Percentiles rank a stretch among this genome's conserved stretches.
Conservation (phyloP, 306 rosid genomes). For the Vicia faba region DNA sequence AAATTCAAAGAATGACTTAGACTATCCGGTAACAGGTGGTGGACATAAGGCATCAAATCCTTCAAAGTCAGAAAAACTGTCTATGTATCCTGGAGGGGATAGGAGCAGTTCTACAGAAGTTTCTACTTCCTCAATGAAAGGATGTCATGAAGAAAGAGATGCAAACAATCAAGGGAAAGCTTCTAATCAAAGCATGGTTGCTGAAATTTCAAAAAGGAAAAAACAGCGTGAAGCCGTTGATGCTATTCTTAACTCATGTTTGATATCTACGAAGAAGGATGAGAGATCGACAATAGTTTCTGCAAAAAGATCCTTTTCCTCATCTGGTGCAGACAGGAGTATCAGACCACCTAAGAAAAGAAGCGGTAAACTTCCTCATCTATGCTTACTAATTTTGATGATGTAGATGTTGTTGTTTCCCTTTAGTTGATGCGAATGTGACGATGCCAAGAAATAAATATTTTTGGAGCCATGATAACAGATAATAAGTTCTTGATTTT, state of each 20-base stretch:
- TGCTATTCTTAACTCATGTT: conserved; percentile 77
- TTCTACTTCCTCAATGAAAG: conserved; percentile 45
- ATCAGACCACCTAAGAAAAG: conserved; percentile 62
- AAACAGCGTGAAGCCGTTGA: conserved; percentile 90
- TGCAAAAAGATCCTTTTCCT: conserved; percentile 52
- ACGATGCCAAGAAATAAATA: conserved; percentile 17
- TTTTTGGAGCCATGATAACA: neutral
- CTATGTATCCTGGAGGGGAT: conserved; percentile 46
- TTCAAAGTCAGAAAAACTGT: conserved; percentile 41
- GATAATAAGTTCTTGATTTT: neutral
- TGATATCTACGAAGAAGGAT: conserved; percentile 75
- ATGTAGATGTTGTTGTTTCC: conserved; percentile 13
- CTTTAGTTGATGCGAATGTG: conserved; percentile 32
- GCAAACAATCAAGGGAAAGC: conserved; percentile 43
- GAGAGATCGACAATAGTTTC: conserved; percentile 51
- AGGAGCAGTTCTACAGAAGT: conserved; percentile 43
- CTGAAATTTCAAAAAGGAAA: conserved; percentile 81
- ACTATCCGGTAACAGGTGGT: conserved; percentile 39
- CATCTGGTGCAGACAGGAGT: conserved; percentile 47
- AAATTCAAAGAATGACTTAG: conserved; percentile 42
- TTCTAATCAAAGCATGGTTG: conserved; percentile 44
- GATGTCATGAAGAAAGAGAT: conserved; percentile 44
- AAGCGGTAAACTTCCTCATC: conserved; percentile 50
- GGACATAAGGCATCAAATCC: conserved; percentile 40
- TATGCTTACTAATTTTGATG: conserved; percentile 18